These are phyloP conservation scores for Boletales sp. DNA, from an alignment of 768 basidiomycete species.

Conservation along the genomic window DNA sequence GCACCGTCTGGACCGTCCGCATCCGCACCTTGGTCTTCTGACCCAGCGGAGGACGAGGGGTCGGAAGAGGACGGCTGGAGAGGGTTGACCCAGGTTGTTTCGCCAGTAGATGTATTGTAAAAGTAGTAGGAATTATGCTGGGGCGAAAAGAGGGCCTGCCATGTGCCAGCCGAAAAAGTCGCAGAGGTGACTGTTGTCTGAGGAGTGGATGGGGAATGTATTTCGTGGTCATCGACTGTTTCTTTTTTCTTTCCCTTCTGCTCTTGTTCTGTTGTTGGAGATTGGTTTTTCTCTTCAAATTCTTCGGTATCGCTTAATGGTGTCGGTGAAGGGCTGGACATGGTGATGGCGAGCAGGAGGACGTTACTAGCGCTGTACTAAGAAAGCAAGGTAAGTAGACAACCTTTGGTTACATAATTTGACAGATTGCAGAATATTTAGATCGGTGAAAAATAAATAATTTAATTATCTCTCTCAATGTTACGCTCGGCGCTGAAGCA, in stretches of 20 bases:
- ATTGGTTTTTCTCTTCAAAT: background rate
- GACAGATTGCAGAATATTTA: background rate
- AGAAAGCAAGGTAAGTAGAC: too few species aligned
- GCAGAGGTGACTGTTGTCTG: slow-evolving; percentile 1
- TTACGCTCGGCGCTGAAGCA: slow-evolving; percentile 58
- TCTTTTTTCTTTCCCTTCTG: background rate
- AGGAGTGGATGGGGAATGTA: too few species aligned
- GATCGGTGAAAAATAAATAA: slow-evolving; percentile 5
- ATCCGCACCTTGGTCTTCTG: slow-evolving; percentile 19
- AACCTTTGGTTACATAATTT: background rate
- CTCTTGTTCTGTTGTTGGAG: background rate
- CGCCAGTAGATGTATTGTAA: slow-evolving; percentile 67
- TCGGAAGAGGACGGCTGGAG: slow-evolving; percentile 40
- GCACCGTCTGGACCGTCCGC: slow-evolving; percentile 17
- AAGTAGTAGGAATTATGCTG: slow-evolving; percentile 83
- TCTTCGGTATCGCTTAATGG: too few species aligned
- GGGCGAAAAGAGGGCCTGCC: slow-evolving; percentile 83
- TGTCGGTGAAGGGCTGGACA: too few species aligned
- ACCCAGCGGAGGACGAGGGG: slow-evolving; percentile 18
- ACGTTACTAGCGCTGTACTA: too few species aligned
- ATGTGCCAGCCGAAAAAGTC: slow-evolving; percentile 35
- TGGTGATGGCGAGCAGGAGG: too few species aligned
- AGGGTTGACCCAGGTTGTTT: slow-evolving; percentile 86
- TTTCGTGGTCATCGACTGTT: background rate
- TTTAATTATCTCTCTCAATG: slow-evolving; percentile 10